Evolutionary conservation across 2,329 filamentous ascomycete species (phyloP).

Genomic region (Madurella fahalii): DNA sequence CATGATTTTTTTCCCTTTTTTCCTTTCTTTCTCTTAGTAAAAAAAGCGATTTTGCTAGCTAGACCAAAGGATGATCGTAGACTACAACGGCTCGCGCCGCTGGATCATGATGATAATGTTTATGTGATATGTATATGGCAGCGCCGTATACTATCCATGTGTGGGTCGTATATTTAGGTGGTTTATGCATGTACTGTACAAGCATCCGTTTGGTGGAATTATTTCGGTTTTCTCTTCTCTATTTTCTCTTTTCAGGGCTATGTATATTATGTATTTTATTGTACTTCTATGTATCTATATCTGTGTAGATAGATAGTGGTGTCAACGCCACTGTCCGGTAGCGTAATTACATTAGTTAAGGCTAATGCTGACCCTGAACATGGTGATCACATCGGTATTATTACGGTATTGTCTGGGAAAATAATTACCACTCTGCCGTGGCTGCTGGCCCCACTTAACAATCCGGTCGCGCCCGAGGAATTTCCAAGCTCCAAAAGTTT

Average conservation of each 20-base stretch:
- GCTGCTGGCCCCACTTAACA: not conserved
- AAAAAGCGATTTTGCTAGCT: not conserved
- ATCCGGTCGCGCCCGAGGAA: not conserved
- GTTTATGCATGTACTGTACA: not conserved
- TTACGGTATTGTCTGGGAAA: no score
- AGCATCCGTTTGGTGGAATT: not conserved
- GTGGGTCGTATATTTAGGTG: not conserved
- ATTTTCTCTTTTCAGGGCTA: not conserved
- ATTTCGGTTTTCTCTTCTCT: not conserved
- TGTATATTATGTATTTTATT: not conserved
- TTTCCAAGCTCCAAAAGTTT: slow-evolving; percentile 5
- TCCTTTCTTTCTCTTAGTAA: not conserved
- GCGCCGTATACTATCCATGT: not conserved
- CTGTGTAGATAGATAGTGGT: no score
- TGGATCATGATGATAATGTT: not conserved
- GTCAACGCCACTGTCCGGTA: no score
- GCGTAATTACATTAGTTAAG: no score
- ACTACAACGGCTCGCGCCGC: not conserved
- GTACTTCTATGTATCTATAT: not conserved
- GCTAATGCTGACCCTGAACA: no score
- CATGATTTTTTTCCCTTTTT: not conserved
- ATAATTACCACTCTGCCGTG: no score
- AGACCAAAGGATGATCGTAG: not conserved
- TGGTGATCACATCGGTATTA: no score
- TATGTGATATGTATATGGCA: not conserved